Conservation (phyloP, 2,329 filamentous ascomycete genomes). For the Cucurbitaria berberidis region DNA sequence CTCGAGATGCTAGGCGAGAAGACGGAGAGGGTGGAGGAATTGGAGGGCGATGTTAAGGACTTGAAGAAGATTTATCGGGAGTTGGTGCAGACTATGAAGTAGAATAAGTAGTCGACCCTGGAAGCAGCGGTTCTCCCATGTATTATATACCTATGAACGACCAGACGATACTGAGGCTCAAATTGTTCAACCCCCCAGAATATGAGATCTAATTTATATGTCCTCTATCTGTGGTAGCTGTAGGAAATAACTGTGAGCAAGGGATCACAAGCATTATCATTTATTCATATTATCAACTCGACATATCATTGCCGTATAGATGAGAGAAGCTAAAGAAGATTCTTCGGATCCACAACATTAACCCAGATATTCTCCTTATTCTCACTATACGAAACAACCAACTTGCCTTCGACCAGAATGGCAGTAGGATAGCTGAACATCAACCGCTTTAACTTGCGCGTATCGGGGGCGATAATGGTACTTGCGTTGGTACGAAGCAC, state of each 20-base stretch:
- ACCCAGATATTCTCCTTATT: constrained; percentile 25
- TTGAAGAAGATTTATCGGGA: constrained; percentile 97
- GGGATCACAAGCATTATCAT: not conserved
- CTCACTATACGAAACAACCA: constrained; percentile 18
- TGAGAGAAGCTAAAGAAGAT: constrained; percentile 4
- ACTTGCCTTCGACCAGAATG: constrained; percentile 12
- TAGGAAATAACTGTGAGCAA: no score
- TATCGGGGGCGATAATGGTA: constrained; percentile 15
- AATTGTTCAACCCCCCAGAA: no score
- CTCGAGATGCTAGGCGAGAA: constrained; percentile 96
- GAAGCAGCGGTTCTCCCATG: not conserved
- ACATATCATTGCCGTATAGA: not conserved
- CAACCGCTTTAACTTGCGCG: constrained; percentile 14
- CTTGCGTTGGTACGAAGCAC: constrained; percentile 19
- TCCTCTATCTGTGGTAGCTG: no score
- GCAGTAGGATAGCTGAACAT: constrained; percentile 22
- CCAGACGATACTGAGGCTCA: not conserved
- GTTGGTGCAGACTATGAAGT: constrained; percentile 82
- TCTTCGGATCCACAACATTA: constrained; percentile 14
- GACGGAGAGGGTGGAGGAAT: constrained; percentile 91
- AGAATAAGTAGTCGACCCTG: constrained; percentile 49
- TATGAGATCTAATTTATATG: no score
- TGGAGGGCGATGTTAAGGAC: constrained; percentile 86
- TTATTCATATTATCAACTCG: not conserved
- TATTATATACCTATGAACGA: not conserved